Evolutionary conservation across 371 early-diverging fungal species (phyloP).

Genomic region (Mortierella sp.): DNA sequence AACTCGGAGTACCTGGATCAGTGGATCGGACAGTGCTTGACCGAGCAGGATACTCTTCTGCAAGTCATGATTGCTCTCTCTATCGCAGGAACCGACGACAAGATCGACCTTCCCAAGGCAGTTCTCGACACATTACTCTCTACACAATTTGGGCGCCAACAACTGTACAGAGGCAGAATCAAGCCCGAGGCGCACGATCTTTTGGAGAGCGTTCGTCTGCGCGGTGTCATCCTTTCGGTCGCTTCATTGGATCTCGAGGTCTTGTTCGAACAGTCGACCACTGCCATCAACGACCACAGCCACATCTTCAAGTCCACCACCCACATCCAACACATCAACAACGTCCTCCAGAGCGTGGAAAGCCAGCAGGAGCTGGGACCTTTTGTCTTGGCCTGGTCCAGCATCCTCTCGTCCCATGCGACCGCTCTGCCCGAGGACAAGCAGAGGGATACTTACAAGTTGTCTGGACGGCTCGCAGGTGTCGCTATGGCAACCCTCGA

Average conservation of each 20-base stretch:
- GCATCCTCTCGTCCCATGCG: constrained; percentile 35
- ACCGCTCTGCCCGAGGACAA: constrained; percentile 1
- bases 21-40: constrained; percentile 52
- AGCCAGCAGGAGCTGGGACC: constrained; percentile 48
- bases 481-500: constrained; percentile 40
- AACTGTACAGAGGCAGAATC: constrained; percentile 27
- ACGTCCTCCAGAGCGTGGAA: constrained; percentile 33
- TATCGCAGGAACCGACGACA: constrained; percentile 32
- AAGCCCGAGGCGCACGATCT: constrained; percentile 35
- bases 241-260: constrained; percentile 42
- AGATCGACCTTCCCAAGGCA: constrained; percentile 19
- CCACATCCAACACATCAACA: constrained; percentile 37
- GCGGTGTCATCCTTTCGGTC: constrained; percentile 39
- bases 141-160: constrained; percentile 47
- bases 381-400: constrained; percentile 52
- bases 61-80: constrained; percentile 38
- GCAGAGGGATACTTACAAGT: background rate
- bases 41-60: constrained; percentile 43
- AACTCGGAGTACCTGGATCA: constrained; percentile 35
- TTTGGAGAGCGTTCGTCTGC: constrained; percentile 35
- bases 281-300: constrained; percentile 13
- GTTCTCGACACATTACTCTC: constrained; percentile 27
- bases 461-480: constrained; percentile 28
- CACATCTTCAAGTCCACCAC: constrained; percentile 32
- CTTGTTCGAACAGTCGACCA: constrained; percentile 22